These are phyloP conservation scores for Senecio squalidus DNA, from an alignment of 140 eudicot genomes.

Conservation along the genomic window DNA sequence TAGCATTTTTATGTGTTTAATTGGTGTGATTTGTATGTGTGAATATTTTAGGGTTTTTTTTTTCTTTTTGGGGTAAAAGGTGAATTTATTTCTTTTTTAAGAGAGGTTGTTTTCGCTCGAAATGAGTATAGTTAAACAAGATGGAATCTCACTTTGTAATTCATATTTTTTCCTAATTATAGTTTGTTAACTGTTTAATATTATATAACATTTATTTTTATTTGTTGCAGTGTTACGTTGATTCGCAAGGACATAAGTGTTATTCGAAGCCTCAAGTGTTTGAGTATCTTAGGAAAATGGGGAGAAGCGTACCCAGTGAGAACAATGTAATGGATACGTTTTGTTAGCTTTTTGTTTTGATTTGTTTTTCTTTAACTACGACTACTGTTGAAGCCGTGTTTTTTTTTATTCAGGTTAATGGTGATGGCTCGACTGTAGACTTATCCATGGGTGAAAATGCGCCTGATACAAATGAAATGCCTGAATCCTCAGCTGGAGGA, in stretches of 20 bases:
- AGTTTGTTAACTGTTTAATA: too few species aligned
- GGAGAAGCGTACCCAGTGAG: slow-evolving; percentile 4
- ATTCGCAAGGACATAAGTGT: slow-evolving; percentile 50
- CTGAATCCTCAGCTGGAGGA: slow-evolving; percentile 11
- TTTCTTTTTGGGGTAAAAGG: too few species aligned
- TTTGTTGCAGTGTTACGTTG: slow-evolving; percentile 58
- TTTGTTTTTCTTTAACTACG: neutral
- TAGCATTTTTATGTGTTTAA: slow-evolving; percentile 4
- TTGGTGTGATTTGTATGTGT: neutral
- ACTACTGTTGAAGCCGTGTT: slow-evolving; percentile 1
- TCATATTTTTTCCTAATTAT: too few species aligned
- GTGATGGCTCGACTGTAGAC: slow-evolving; percentile 17
- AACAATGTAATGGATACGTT: slow-evolving; percentile 19
- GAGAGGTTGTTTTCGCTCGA: too few species aligned
- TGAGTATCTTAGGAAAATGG: slow-evolving; percentile 33
- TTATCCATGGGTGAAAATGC: slow-evolving; percentile 20
- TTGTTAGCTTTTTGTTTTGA: slow-evolving; percentile 6
- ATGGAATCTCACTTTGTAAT: too few species aligned
- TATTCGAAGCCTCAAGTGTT: slow-evolving; percentile 68
- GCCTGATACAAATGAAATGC: slow-evolving; percentile 16
- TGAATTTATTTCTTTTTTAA: too few species aligned
- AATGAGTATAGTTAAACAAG: too few species aligned
- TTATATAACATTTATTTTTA: too few species aligned
- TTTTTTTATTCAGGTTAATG: slow-evolving; percentile 22
- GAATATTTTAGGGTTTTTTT: too few species aligned